These are phyloP conservation scores for Liquidambar formosana DNA, from an alignment of 164 flowering plant species.

Conservation along the genomic window DNA sequence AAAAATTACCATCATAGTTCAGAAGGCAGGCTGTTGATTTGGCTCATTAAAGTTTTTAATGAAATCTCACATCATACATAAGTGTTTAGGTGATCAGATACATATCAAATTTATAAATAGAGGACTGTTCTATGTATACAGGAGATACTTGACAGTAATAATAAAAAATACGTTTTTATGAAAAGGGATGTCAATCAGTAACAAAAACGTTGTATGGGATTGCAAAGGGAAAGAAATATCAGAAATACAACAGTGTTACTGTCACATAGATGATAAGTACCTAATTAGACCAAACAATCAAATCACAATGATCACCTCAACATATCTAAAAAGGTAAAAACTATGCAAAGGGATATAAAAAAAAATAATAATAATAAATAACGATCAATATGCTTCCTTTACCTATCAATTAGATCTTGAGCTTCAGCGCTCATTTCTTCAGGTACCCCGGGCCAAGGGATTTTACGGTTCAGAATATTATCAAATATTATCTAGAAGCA, in stretches of 20 bases:
- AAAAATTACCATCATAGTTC: too few species aligned
- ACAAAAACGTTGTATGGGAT: neutral
- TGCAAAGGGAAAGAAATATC: neutral
- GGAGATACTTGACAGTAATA: neutral
- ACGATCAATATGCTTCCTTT: constrained; percentile 23
- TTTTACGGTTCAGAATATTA: constrained; percentile 94
- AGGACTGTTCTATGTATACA: neutral
- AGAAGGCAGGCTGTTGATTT: too few species aligned
- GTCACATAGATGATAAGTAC: too few species aligned
- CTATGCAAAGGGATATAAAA: too few species aligned
- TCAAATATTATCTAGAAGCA: constrained; percentile 80
- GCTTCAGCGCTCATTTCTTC: constrained; percentile 95
- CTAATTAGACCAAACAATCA: too few species aligned
- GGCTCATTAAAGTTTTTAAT: too few species aligned
- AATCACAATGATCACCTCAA: too few species aligned
- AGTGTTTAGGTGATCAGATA: neutral
- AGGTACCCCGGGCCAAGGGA: constrained; percentile 94
- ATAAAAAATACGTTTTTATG: neutral
- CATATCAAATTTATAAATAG: neutral
- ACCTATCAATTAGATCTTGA: constrained; percentile 84
- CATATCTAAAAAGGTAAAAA: too few species aligned
- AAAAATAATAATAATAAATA: neutral
- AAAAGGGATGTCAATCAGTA: neutral
- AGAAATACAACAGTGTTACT: too few species aligned
- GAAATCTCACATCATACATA: too few species aligned